phyloP scores from a whole-genome alignment of 2,329 filamentous ascomycete genomes.

The Chaetomiaceae sp. region DNA sequence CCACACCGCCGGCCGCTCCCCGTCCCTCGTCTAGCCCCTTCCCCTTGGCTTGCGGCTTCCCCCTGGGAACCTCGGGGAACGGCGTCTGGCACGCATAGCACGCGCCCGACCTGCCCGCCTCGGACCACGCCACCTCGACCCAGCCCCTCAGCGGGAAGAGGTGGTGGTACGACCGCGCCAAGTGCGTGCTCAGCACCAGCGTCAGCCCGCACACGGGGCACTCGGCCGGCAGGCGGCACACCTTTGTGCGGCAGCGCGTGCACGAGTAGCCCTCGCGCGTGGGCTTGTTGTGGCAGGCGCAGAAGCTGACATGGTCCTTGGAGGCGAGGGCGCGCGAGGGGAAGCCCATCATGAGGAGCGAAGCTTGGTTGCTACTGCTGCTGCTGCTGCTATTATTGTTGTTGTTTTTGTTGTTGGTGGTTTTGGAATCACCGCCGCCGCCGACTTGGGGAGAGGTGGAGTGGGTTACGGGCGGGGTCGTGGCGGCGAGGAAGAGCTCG shows the following conservation, averaged over 20 bases:
- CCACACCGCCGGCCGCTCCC: not conserved
- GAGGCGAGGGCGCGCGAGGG: slow-evolving; percentile 77
- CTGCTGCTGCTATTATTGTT: slow-evolving; percentile 30
- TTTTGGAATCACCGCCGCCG: not conserved
- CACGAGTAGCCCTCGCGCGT: slow-evolving; percentile 84
- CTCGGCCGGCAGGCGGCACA: slow-evolving; percentile 84
- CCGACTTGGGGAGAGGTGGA: slow-evolving; percentile 37
- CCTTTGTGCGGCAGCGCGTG: slow-evolving; percentile 81
- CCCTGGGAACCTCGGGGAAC: slow-evolving; percentile 55
- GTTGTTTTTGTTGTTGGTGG: not conserved
- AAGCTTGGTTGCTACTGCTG: slow-evolving; percentile 46
- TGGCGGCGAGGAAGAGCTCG: slow-evolving; percentile 82
- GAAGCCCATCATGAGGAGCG: slow-evolving; percentile 95
- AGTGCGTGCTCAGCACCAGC: slow-evolving; percentile 87
- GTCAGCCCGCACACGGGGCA: slow-evolving; percentile 90
- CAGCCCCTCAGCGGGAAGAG: slow-evolving; percentile 87
- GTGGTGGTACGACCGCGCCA: slow-evolving; percentile 90
- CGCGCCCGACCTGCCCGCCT: slow-evolving; percentile 56
- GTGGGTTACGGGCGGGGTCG: slow-evolving; percentile 81
- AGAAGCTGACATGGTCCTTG: slow-evolving; percentile 64
- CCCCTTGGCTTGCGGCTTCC: slow-evolving; percentile 18
- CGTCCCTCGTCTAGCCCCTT: slow-evolving; percentile 13
- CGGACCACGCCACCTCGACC: slow-evolving; percentile 80
- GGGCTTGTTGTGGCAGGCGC: slow-evolving; percentile 84
- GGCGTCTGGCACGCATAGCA: slow-evolving; percentile 74